These are phyloP conservation scores for Circinella minor DNA, from an alignment of 371 early-diverging fungal genomes.

Conservation along the genomic window DNA sequence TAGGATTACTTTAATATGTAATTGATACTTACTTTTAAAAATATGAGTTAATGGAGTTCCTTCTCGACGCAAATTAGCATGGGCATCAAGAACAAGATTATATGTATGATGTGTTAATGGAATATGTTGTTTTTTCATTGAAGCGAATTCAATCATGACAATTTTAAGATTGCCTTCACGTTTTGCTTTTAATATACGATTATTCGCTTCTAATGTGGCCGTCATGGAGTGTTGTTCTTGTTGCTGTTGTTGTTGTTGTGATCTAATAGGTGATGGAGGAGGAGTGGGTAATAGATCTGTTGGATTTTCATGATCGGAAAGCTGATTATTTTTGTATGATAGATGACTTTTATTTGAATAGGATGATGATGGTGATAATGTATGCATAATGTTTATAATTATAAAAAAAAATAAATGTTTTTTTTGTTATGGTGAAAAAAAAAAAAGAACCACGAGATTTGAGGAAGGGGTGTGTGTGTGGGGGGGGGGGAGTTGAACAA, in stretches of 20 bases:
- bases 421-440: too few species aligned
- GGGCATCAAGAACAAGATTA: conserved; percentile 50
- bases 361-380: not conserved
- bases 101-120: conserved; percentile 48
- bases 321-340: not conserved
- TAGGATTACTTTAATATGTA: not conserved
- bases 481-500: too few species aligned
- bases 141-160: conserved; percentile 36
- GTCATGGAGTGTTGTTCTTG: not conserved
- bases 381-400: not conserved
- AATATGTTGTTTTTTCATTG: conserved; percentile 37
- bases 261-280: conserved; percentile 20
- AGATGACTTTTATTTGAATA: too few species aligned
- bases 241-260: not conserved
- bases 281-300: conserved; percentile 20
- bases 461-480: too few species aligned
- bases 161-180: conserved; percentile 38
- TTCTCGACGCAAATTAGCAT: conserved; percentile 44
- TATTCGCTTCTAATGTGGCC: conserved; percentile 26
- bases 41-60: conserved; percentile 39
- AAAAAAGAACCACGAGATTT: too few species aligned
- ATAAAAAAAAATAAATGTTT: too few species aligned
- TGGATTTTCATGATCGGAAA: conserved; percentile 1
- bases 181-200: conserved; percentile 36
- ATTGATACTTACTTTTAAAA: conserved; percentile 33